Base-by-base conservation (phyloP, 1,139 yeast species). In the Hanseniaspora uvarum region DNA sequence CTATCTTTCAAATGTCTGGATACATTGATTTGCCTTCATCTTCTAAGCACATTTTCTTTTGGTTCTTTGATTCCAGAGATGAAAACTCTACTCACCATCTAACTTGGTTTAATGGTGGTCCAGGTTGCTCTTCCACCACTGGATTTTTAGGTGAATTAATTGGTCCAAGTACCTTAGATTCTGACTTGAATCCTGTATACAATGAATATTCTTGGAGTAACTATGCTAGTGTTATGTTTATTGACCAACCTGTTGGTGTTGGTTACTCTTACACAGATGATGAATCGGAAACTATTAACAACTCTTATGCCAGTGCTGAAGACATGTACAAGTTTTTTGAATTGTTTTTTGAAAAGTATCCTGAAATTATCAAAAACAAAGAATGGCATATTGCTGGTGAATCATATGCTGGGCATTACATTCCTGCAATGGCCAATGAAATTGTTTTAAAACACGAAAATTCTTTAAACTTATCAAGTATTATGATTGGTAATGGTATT, bases 401-500 rank as follows among this genome's bases (percentile, higher is more conserved):
- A 72, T 86, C 96, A n/a, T 92, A 92, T 67, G 98, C 95, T 55
- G 98, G 98, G 59, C 97, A 92, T 69, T 92, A 92, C 70, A 88
- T 92, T 61, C 98, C 97, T 33, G 89, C 81, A 10, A 86, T 92
- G 68, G 96, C 96, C 23, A 71, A 83, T 52, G 96, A 89, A 70
- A 89, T 92, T 61, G 71, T 88, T 64, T 75, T 80, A 24, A 94
- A 87, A 66, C 76, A 74, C 49, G 87, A 85, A 63, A 83, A 94
- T 68, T 75, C 80, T 57, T 89, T 89, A 73, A 80, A 88, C 68
- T 77, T 92, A 66, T 76, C 88, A 26, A 86, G 96, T 6, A 87
- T 92, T 44, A 71, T 92, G 70, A 89, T 92, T 65, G 98, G 98
- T 66, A 92, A 92, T 67, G 98, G 98, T 56, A 78, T 92, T 65